These are phyloP conservation scores for Astragalus membranaceus DNA, from an alignment of 306 rosid genomes.

Conservation along the genomic window DNA sequence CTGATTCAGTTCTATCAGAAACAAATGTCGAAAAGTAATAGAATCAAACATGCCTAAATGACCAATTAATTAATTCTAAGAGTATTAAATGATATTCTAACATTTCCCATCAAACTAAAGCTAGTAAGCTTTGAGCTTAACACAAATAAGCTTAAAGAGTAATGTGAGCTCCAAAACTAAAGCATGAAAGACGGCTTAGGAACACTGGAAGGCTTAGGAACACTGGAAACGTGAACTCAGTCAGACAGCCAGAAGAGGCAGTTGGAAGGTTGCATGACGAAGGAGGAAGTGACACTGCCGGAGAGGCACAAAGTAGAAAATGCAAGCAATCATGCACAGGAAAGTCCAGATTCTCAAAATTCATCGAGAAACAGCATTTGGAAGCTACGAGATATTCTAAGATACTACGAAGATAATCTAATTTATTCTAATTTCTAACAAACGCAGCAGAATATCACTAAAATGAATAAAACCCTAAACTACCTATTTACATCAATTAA, in stretches of 20 bases:
- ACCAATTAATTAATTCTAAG: background rate
- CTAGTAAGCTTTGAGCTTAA: background rate
- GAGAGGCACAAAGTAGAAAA: background rate
- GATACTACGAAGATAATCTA: background rate
- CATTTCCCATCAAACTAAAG: background rate
- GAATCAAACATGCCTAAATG: background rate
- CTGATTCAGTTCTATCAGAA: background rate
- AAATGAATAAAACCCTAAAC: background rate
- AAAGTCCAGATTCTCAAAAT: background rate
- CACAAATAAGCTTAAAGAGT: background rate
- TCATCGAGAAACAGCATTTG: background rate
- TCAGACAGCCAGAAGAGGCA: background rate
- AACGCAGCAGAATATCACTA: background rate
- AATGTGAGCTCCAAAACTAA: background rate
- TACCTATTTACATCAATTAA: background rate
- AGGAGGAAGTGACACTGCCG: background rate
- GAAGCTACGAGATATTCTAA: background rate
- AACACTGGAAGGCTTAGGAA: background rate
- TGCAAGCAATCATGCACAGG: background rate
- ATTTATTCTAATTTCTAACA: background rate
- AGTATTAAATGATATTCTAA: background rate
- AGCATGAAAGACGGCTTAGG: background rate
- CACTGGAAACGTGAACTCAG: background rate
- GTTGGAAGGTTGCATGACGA: background rate
- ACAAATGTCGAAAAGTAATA: background rate